phyloP scores from a whole-genome alignment of 208 protist species.

The Zelonia costaricensis region DNA sequence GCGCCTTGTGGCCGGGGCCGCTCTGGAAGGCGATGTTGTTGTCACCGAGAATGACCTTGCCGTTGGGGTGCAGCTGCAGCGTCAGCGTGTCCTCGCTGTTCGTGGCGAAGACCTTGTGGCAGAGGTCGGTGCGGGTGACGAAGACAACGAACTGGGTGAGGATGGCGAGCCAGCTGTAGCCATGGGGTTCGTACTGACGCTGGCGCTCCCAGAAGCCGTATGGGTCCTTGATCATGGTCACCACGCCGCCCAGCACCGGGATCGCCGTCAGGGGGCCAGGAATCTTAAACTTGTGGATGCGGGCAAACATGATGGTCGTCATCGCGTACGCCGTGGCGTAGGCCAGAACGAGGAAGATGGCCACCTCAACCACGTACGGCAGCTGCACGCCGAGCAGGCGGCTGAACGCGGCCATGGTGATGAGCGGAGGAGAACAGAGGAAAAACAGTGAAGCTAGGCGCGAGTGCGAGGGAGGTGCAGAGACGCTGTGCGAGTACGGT shows the following conservation, averaged over 20 bases:
- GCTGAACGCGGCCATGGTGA: conserved; percentile 71
- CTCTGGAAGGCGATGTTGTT: conserved; percentile 89
- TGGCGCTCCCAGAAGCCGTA: conserved; percentile 85
- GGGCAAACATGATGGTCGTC: conserved; percentile 66
- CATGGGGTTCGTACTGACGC: conserved; percentile 65
- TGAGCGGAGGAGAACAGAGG: neutral
- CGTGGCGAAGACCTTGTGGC: conserved; percentile 82
- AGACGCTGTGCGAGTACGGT: neutral
- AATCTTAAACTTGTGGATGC: conserved; percentile 76
- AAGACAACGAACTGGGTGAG: conserved; percentile 79
- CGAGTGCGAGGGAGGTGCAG: too few relatives aligned
- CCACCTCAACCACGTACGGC: conserved; percentile 58
- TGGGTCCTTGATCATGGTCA: conserved; percentile 80
- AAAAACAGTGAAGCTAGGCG: too few relatives aligned
- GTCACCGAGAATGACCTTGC: conserved; percentile 82
- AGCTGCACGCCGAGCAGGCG: conserved; percentile 67
- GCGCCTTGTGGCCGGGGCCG: conserved; percentile 79
- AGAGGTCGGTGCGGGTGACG: conserved; percentile 72
- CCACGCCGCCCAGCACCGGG: conserved; percentile 66
- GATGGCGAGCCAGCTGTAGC: conserved; percentile 83
- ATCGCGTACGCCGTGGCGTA: conserved; percentile 58
- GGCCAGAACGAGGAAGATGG: conserved; percentile 52
- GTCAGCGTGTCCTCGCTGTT: conserved; percentile 80
- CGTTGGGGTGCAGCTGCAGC: conserved; percentile 82
- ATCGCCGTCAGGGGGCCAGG: conserved; percentile 58